Base-by-base conservation (phyloP, 768 basidiomycete genomes). In the Trametopsis cervina region DNA sequence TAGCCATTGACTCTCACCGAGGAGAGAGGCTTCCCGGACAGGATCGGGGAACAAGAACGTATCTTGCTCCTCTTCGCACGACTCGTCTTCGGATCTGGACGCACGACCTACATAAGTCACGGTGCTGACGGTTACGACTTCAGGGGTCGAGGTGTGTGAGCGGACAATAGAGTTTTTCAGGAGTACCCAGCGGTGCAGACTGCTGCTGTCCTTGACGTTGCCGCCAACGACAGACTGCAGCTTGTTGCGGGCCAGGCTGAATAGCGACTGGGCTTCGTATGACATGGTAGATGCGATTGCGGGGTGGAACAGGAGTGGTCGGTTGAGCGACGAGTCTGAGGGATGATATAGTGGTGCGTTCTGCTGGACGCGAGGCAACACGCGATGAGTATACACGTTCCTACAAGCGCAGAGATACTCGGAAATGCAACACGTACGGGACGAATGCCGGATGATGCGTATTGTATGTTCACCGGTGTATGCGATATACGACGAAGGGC, bases 401-500 rank as follows among this genome's bases (percentile, higher is more conserved):
- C 23, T 2, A 11, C 26, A 50, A 9, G 22, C 24, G 27, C 24
- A 26, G 13, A 41, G 21, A 22, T 24, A 40, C 35, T 20, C 15
- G 4, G 39, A 45, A 20, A 42, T 12, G 39, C 15, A 29, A 54
- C 53, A 22, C n/a, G n/a, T 47, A 54, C 53, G 44, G 42, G 49
- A 54, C 57, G 17, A 15, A 4, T 21, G 21, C 26, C 47, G 23
- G 38, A 47, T 26, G 40, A 40, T n/a, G n/a, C n/a, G n/a, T n/a
- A n/a, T 45, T 39, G 41, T 20, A 22, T 13, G 56, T 61, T 77
- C 63, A 76, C 63, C 69, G 69, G 71, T 82, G 79, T 89, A 89
- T 89, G 67, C 87, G 87, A 69, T 88, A 80, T 67, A 87, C 86
- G 68, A 87, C 83, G 73, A 85, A 81, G 53, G 87, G 87, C 73